These are phyloP conservation scores for Suhomyces bolitotheri DNA, from an alignment of 1,139 yeast species.

Conservation along the genomic window DNA sequence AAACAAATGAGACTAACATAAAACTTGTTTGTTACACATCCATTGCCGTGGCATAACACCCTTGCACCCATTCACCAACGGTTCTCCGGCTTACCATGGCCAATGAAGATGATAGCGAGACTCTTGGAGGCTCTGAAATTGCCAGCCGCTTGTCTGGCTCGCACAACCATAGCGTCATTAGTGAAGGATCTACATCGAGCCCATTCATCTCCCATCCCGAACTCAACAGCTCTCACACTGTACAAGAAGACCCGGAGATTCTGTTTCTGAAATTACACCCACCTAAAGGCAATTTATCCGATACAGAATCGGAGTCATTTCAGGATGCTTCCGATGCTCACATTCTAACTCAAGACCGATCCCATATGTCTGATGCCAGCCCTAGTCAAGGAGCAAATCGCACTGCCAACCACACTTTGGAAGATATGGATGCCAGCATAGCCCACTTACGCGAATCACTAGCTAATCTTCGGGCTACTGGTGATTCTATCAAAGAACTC, in stretches of 20 bases:
- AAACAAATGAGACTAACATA: slow-evolving; percentile 4
- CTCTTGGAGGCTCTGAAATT: slow-evolving; percentile 6
- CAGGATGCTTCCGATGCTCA: slow-evolving; percentile 12
- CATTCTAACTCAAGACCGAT: slow-evolving; percentile 3
- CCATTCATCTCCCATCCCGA: slow-evolving; percentile 34
- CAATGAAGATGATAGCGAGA: slow-evolving; percentile 9
- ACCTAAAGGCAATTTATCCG: neutral
- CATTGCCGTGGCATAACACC: too few species aligned
- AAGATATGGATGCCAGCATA: slow-evolving; percentile 26
- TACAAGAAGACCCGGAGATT: neutral
- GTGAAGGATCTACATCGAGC: slow-evolving; percentile 23
- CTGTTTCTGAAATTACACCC: slow-evolving; percentile 2
- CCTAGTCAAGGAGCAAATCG: slow-evolving; percentile 1
- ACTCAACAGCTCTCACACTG: slow-evolving; percentile 2
- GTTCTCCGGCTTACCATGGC: slow-evolving; percentile 1
- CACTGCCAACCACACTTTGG: slow-evolving; percentile 6
- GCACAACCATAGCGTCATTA: neutral
- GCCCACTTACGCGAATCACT: slow-evolving; percentile 25
- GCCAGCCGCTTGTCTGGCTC: slow-evolving; percentile 1
- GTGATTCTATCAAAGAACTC: slow-evolving; percentile 5
- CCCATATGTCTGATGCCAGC: slow-evolving; percentile 4
- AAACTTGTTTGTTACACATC: neutral
- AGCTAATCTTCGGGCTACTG: slow-evolving; percentile 17
- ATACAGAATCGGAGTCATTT: slow-evolving; percentile 8
- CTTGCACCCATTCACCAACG: neutral